Evolutionary conservation across 768 basidiomycete genomes (phyloP).

Genomic region (Suillus americanus): DNA sequence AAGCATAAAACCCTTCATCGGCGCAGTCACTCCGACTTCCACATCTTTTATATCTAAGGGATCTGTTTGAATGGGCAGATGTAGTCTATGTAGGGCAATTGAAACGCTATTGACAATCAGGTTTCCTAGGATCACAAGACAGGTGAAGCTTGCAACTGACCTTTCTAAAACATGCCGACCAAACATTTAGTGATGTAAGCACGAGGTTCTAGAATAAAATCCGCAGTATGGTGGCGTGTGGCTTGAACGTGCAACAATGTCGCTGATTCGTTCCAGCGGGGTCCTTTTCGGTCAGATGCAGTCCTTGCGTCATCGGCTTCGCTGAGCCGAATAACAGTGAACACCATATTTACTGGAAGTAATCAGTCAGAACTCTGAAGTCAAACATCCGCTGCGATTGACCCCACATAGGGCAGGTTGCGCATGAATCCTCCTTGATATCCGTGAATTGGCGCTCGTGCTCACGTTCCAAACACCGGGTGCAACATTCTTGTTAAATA

Average conservation of each 20-base stretch:
- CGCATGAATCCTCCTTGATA: slow-evolving; percentile 21
- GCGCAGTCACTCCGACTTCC: background rate
- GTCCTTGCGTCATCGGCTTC: background rate
- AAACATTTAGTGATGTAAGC: background rate
- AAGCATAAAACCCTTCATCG: background rate
- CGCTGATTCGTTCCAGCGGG: background rate
- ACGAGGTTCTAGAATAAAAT: background rate
- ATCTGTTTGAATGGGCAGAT: background rate
- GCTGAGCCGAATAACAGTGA: background rate
- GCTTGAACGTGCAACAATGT: background rate
- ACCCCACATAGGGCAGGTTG: slow-evolving; percentile 33
- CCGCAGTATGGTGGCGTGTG: background rate
- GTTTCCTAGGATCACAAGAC: background rate
- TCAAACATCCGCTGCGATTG: slow-evolving; percentile 1
- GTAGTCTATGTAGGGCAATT: background rate
- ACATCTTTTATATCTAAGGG: background rate
- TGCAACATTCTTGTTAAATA: slow-evolving; percentile 8
- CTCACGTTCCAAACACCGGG: slow-evolving; percentile 12
- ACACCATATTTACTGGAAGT: background rate
- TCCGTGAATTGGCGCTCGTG: background rate
- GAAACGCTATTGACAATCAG: background rate
- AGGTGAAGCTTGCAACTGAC: background rate
- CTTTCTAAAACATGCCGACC: background rate
- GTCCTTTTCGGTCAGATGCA: background rate
- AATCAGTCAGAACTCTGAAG: background rate